Percentiles rank a stretch among this genome's conserved stretches.
Evolutionary conservation across 2,329 filamentous ascomycete species (phyloP).

Genomic region (Sphaerulina vaccinii): DNA sequence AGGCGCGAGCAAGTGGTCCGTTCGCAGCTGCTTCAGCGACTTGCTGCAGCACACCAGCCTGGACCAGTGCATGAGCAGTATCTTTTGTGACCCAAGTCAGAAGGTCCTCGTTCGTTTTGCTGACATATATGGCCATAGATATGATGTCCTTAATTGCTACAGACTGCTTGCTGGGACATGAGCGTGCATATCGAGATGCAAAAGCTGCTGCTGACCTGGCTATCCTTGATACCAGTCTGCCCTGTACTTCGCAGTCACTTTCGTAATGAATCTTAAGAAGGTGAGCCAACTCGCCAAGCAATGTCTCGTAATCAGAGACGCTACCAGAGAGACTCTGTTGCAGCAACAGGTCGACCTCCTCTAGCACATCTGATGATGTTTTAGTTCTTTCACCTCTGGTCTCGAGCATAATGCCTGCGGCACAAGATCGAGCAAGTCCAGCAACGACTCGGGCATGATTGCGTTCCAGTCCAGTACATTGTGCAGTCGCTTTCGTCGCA

Average conservation of each 20-base stretch:
- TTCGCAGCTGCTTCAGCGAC: conserved; percentile 54
- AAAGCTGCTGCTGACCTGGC: conserved; percentile 27
- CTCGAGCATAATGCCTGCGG: background rate
- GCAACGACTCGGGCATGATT: conserved; percentile 26
- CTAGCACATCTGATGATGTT: background rate
- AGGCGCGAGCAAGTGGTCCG: conserved; percentile 42
- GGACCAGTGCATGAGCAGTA: conserved; percentile 62
- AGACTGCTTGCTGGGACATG: conserved; percentile 24
- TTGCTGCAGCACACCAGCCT: conserved; percentile 55
- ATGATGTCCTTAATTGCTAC: conserved; percentile 24
- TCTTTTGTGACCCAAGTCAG: conserved; percentile 48
- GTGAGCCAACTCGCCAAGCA: conserved; percentile 26
- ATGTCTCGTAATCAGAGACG: conserved; percentile 29
- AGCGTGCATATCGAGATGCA: conserved; percentile 30
- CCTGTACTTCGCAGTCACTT: background rate
- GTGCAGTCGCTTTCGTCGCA: conserved; percentile 16
- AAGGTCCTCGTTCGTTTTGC: conserved; percentile 24
- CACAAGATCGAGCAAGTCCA: conserved; percentile 5
- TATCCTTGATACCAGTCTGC: conserved; percentile 2
- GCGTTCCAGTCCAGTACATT: conserved; percentile 16
- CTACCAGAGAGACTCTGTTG: conserved; percentile 25
- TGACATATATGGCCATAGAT: conserved; percentile 19
- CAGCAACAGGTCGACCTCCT: conserved; percentile 11
- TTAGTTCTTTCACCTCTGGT: background rate
- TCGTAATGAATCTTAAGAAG: conserved; percentile 10